phyloP scores from a whole-genome alignment of 495 filamentous ascomycete genomes.

The Annulohypoxylon stygium region DNA sequence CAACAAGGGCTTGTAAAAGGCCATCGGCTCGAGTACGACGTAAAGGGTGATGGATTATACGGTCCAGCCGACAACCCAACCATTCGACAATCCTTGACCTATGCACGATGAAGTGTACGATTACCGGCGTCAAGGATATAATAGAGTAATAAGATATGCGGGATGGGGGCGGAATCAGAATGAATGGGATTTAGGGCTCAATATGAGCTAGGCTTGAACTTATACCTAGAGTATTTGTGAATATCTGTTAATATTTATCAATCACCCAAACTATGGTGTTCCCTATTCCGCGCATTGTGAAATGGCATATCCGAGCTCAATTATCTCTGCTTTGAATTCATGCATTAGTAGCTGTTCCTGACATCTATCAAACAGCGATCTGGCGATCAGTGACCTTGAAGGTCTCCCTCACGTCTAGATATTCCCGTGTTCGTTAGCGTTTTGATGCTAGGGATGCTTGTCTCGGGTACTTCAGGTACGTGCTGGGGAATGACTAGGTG shows the following conservation, averaged over 20 bases:
- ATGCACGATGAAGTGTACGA: constrained; percentile 17
- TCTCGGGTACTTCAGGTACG: too few relatives aligned
- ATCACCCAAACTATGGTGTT: constrained; percentile 17
- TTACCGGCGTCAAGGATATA: constrained; percentile 35
- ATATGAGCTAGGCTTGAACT: constrained; percentile 44
- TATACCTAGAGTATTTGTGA: constrained; percentile 50
- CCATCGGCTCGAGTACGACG: constrained; percentile 5
- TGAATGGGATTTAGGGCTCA: constrained; percentile 31
- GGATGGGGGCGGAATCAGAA: constrained; percentile 25
- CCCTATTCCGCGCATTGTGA: not conserved
- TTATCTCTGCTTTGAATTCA: not conserved
- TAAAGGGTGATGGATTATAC: constrained; percentile 11
- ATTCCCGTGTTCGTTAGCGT: not conserved
- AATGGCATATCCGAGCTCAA: not conserved
- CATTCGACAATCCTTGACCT: constrained; percentile 29
- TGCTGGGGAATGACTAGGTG: not conserved
- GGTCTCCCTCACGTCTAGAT: not conserved
- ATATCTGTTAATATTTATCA: constrained; percentile 45
- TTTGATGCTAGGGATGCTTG: not conserved
- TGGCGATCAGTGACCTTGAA: not conserved
- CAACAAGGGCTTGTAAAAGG: constrained; percentile 47
- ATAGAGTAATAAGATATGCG: constrained; percentile 30
- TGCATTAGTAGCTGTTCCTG: too few relatives aligned
- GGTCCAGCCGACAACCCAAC: constrained; percentile 24
- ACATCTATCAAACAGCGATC: not conserved